Evolutionary conservation across 2,329 filamentous ascomycete species (phyloP).

Genomic region (Botrytis porri): DNA sequence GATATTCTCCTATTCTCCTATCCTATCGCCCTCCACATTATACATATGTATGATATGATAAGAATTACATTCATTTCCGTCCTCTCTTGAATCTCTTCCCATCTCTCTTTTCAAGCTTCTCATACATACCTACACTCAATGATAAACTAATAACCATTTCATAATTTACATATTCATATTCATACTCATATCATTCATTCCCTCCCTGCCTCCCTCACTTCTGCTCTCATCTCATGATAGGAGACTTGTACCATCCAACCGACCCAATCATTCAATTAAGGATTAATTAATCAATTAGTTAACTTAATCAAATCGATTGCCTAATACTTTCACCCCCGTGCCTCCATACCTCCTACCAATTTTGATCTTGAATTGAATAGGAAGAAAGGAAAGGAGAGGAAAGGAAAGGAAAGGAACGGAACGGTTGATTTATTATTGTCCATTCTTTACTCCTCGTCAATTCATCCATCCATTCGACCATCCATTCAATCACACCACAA

Average conservation of each 20-base stretch:
- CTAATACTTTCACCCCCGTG: not conserved
- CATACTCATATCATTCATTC: not conserved
- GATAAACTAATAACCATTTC: not conserved
- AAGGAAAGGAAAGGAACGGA: not conserved
- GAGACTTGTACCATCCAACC: not conserved
- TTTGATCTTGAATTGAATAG: not conserved
- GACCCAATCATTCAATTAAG: conserved; percentile 8
- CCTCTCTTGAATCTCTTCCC: not conserved
- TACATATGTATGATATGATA: not conserved
- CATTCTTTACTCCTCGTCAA: not conserved
- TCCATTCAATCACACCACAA: not conserved
- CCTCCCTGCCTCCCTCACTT: not conserved
- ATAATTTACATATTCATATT: not conserved
- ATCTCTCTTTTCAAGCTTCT: not conserved
- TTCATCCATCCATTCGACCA: not conserved
- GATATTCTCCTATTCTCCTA: conserved; percentile 1
- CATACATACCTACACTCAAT: not conserved
- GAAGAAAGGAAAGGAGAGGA: not conserved
- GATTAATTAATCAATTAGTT: conserved; percentile 7
- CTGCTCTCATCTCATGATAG: not conserved
- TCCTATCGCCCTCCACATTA: not conserved
- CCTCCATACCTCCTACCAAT: not conserved
- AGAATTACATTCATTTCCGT: not conserved
- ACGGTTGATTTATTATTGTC: not conserved
- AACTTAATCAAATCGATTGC: conserved; percentile 1